phyloP scores from a whole-genome alignment of 2,329 filamentous ascomycete species.

The Colletotrichum liaoningense region DNA sequence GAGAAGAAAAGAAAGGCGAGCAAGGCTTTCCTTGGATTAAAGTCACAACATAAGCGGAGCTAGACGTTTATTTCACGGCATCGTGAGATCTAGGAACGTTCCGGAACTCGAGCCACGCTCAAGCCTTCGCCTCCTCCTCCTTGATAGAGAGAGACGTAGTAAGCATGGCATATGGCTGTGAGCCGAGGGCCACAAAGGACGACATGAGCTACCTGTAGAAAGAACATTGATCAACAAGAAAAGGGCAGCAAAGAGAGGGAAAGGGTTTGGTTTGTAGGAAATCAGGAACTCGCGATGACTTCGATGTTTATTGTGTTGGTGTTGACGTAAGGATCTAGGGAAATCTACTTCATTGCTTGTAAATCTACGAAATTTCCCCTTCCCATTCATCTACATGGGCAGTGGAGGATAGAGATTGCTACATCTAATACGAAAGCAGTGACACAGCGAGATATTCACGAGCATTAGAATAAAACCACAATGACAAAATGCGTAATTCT shows the following conservation, averaged over 20 bases:
- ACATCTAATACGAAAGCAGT: not conserved
- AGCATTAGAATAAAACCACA: not conserved
- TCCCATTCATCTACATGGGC: not conserved
- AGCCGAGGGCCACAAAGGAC: not conserved
- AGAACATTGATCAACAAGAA: not conserved
- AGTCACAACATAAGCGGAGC: not conserved
- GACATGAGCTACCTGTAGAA: not conserved
- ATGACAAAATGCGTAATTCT: not conserved
- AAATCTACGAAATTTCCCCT: not conserved
- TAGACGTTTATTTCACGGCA: not conserved
- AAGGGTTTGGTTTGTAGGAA: not conserved
- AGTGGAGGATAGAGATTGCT: not conserved
- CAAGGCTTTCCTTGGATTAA: not conserved
- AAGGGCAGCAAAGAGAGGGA: not conserved
- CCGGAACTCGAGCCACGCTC: not conserved
- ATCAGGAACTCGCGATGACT: not conserved
- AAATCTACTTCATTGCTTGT: not conserved
- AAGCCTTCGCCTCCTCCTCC: not conserved
- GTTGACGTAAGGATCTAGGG: not conserved
- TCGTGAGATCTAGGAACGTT: not conserved
- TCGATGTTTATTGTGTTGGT: no score
- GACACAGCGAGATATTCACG: not conserved
- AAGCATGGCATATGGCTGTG: not conserved
- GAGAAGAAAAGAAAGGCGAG: not conserved
- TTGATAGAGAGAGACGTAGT: not conserved